These are phyloP conservation scores for Naganishia sp. DNA, from an alignment of 1,284 basidiomycete species.

Conservation along the genomic window DNA sequence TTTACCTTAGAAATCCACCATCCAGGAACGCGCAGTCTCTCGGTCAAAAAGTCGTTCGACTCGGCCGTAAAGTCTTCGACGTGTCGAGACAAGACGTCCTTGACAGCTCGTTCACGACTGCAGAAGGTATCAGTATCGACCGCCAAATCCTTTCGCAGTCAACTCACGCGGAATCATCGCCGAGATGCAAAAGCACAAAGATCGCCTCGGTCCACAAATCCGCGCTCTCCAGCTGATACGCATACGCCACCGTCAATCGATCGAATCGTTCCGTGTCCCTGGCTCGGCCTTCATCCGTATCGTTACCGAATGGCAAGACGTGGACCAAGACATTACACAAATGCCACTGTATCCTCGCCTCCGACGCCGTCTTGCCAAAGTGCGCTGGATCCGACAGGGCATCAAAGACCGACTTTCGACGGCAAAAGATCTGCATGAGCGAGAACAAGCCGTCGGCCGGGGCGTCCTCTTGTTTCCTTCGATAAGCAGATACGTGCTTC, in stretches of 20 bases:
- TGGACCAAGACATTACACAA: constrained; percentile 80
- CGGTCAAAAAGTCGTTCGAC: constrained; percentile 68
- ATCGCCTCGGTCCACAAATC: constrained; percentile 82
- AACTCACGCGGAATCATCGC: constrained; percentile 71
- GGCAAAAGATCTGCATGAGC: constrained; percentile 73
- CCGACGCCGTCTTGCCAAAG: constrained; percentile 72
- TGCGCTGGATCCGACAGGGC: constrained; percentile 64
- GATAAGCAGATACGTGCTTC: constrained; percentile 34
- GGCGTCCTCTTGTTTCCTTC: constrained; percentile 8
- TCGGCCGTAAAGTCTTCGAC: constrained; percentile 65
- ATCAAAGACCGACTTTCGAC: constrained; percentile 58
- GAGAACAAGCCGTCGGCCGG: constrained; percentile 73
- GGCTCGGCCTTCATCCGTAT: constrained; percentile 56
- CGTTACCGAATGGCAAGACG: constrained; percentile 76
- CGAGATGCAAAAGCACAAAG: constrained; percentile 87
- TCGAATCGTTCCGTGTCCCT: constrained; percentile 83
- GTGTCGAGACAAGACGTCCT: constrained; percentile 75
- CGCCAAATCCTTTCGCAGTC: not conserved
- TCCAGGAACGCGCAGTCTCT: constrained; percentile 75
- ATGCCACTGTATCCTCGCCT: constrained; percentile 89
- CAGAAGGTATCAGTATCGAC: constrained; percentile 41
- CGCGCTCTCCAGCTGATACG: constrained; percentile 77
- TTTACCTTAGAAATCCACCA: constrained; percentile 87
- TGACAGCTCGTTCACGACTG: constrained; percentile 76
- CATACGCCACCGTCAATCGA: constrained; percentile 77